Conservation (phyloP, 345 rosid species). For the Bruguiera sexangula region DNA sequence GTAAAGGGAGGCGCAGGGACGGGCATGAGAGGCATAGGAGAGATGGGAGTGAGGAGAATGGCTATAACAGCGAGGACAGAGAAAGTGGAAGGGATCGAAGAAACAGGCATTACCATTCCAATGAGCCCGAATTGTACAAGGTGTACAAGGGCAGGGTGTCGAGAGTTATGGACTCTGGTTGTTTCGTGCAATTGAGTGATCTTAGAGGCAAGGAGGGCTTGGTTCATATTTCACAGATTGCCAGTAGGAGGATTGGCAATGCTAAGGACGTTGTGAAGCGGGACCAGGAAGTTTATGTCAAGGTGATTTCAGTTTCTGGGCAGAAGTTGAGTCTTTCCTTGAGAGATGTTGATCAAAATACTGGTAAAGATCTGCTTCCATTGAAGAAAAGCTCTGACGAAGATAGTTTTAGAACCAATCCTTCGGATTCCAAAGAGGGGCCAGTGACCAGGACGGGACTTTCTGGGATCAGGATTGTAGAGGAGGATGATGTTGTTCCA, state of each 20-base stretch:
- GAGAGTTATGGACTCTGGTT: slow-evolving; percentile 79
- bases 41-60: slow-evolving; percentile 9
- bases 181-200: slow-evolving; percentile 75
- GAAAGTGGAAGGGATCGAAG: slow-evolving; percentile 7
- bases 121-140: slow-evolving; percentile 20
- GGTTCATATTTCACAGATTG: slow-evolving; percentile 87
- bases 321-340: slow-evolving; percentile 65
- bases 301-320: slow-evolving; percentile 64
- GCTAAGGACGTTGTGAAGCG: slow-evolving; percentile 71
- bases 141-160: slow-evolving; percentile 84
- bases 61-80: slow-evolving; percentile 1
- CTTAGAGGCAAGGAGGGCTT: slow-evolving; percentile 88
- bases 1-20: slow-evolving; percentile 22
- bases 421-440: slow-evolving; percentile 54
- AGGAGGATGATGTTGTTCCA: slow-evolving; percentile 51
- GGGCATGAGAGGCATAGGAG: slow-evolving; percentile 9
- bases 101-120: neutral
- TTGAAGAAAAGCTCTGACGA: slow-evolving; percentile 47
- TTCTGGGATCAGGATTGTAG: slow-evolving; percentile 68
- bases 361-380: slow-evolving; percentile 82
- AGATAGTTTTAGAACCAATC: slow-evolving; percentile 57
- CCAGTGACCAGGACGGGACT: slow-evolving; percentile 57
- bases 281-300: slow-evolving; percentile 76
- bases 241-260: slow-evolving; percentile 52
- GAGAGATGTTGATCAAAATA: slow-evolving; percentile 86